Base-by-base conservation (phyloP, 1,284 basidiomycete species). In the Cronartium quercuum region DNA sequence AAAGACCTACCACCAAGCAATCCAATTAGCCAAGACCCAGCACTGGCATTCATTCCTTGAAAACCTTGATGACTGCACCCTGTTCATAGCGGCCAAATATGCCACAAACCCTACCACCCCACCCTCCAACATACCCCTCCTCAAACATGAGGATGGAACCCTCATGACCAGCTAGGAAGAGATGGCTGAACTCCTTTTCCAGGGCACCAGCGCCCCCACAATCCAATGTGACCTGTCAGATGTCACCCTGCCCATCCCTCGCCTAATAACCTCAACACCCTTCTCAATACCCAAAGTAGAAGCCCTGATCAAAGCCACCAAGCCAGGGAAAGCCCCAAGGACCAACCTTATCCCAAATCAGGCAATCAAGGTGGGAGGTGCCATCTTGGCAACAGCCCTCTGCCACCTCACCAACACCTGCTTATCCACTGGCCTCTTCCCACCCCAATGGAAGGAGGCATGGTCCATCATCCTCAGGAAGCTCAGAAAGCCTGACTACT, bases 401-500 rank as follows among this genome's bases (percentile, higher is more conserved):
- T 18, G 15, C 13, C 18, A 34, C 9, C 6, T 44, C 7, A 10
- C 44, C 38, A 66, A 40, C 38, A 12, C 29, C n/a, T 66, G 35
- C 38, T 29, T 66, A 6, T 24, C 6, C 5, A 9, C 29, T 7
- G 38, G 24, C 21, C 21, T 15, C 44, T 67, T 55, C 24, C 41
- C 44, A 6, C 4, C 9, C 6, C 9, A 21, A 5, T 67, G 41
- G 44, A 47, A 55, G n/a, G 15, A 21, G 15, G 44, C 66, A 51
- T 51, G 10, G n/a, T 51, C 66, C 5, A 9, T 29, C 7, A 67
- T 67, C 21, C 51, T 67, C 42, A 15, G 24, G 44, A 67, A 67
- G 37, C 6, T 18, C 15, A 34, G 42, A 6, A 51, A 55, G 29
- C 10, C 4, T 6, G 29, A 67, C 66, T 67, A 67, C 44, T 24